Percentiles rank a stretch among this genome's conserved stretches.
phyloP scores from a whole-genome alignment of 352 stramenopile species.

The Phytopythium aichiense region DNA sequence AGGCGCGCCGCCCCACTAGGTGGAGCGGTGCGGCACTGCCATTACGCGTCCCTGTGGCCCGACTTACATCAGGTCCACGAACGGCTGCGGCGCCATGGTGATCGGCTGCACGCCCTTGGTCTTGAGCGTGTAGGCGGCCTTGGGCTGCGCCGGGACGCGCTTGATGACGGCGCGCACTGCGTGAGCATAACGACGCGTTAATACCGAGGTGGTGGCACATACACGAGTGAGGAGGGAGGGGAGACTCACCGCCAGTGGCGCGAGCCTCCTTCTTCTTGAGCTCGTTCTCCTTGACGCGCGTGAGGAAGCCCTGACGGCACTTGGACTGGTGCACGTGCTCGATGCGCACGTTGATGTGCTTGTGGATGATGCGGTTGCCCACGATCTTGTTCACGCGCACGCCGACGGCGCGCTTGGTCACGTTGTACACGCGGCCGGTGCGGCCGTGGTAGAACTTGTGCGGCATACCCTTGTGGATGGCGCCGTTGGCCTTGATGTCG shows the following conservation, averaged over 20 bases:
- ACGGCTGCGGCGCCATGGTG: conserved; percentile 97
- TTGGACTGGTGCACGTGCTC: conserved; percentile 99
- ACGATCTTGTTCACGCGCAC: conserved; percentile 99
- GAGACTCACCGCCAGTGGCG: conserved; percentile 74
- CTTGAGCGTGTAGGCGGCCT: conserved; percentile 94
- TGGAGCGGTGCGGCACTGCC: not conserved
- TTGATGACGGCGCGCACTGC: conserved; percentile 92
- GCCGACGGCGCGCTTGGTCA: conserved; percentile 98
- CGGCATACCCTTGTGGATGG: conserved; percentile 99
- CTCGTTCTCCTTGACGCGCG: conserved; percentile 98
- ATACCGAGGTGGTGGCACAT: not conserved
- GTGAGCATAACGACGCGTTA: conserved; percentile 10
- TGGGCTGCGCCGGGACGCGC: conserved; percentile 92
- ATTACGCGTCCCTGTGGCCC: not conserved
- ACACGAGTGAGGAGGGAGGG: not conserved
- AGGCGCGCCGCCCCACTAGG: not conserved
- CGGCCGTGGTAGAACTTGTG: conserved; percentile 99
- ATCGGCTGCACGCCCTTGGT: conserved; percentile 88
- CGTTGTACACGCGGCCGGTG: conserved; percentile 99
- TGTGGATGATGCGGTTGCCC: conserved; percentile 98
- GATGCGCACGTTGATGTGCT: conserved; percentile 99
- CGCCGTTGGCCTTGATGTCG: conserved; percentile 99
- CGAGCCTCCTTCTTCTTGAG: conserved; percentile 95
- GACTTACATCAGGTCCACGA: conserved; percentile 98
- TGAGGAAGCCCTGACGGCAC: conserved; percentile 98